phyloP scores from a whole-genome alignment of 805 yeast species.

The Alloascoidea africana region DNA sequence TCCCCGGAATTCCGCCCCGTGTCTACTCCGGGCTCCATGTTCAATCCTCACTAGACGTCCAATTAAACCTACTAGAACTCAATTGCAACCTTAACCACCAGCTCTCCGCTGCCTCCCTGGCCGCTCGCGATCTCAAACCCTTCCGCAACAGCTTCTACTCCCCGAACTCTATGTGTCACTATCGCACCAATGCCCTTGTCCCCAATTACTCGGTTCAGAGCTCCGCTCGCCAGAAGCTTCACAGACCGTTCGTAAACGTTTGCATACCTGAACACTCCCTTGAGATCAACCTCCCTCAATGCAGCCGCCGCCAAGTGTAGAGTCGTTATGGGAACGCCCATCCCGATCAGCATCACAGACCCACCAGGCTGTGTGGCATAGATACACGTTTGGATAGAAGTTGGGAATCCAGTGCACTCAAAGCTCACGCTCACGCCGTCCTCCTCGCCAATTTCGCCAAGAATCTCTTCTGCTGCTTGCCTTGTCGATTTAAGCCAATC shows the following conservation, averaged over 20 bases:
- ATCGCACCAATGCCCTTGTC: slow-evolving; percentile 9
- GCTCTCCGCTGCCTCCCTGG: not conserved
- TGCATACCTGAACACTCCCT: slow-evolving; percentile 18
- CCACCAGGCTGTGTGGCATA: slow-evolving; percentile 13
- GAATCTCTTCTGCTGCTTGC: not conserved
- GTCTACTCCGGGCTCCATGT: too few relatives aligned
- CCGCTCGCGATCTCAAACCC: slow-evolving; percentile 17
- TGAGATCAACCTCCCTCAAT: slow-evolving; percentile 16
- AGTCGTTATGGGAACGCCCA: slow-evolving; percentile 17
- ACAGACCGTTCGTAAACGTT: slow-evolving; percentile 16
- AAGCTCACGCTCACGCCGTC: slow-evolving; percentile 5
- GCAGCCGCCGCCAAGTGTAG: slow-evolving; percentile 16
- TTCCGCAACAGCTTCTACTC: slow-evolving; percentile 12
- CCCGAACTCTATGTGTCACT: slow-evolving; percentile 15
- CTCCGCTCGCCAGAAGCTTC: slow-evolving; percentile 10
- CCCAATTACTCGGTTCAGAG: slow-evolving; percentile 3
- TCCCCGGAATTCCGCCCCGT: too few relatives aligned
- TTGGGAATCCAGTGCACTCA: slow-evolving; percentile 9
- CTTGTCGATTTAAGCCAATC: slow-evolving; percentile 7
- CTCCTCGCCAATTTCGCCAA: not conserved
- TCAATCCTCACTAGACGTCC: too few relatives aligned
- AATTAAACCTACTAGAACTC: too few relatives aligned
- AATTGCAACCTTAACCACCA: not conserved
- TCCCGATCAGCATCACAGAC: slow-evolving; percentile 14
- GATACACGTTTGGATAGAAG: slow-evolving; percentile 8